Percentiles rank a stretch among this genome's conserved stretches.
phyloP scores from a whole-genome alignment of 345 rosid species.

The Cardiospermum halicacabum region DNA sequence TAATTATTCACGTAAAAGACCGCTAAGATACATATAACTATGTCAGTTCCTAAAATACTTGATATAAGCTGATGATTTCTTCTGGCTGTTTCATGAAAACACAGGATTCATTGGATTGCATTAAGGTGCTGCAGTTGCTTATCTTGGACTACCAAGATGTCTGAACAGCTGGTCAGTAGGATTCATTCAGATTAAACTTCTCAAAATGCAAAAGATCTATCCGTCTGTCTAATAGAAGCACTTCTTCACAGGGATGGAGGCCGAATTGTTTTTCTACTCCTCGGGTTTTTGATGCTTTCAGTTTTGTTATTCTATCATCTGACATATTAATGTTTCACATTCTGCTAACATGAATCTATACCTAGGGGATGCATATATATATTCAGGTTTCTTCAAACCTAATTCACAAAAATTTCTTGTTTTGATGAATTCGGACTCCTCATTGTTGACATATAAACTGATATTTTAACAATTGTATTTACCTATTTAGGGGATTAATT shows the following conservation, averaged over 20 bases:
- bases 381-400: neutral
- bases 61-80: neutral
- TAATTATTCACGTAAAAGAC: neutral
- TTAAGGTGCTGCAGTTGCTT: constrained; percentile 37
- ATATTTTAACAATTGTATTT: neutral
- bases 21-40: neutral
- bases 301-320: neutral
- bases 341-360: neutral
- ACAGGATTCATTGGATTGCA: constrained; percentile 44
- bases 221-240: neutral
- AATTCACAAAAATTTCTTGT: neutral
- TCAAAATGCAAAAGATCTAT: neutral
- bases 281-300: neutral
- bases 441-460: neutral
- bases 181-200: neutral
- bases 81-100: neutral
- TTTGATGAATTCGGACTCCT: neutral
- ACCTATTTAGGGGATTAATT: neutral
- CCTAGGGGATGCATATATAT: neutral
- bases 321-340: neutral
- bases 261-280: neutral
- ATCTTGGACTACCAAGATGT: constrained; percentile 10
- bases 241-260: neutral
- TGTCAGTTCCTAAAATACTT: too few species aligned
- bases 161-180: neutral